These are phyloP conservation scores for Blumeria hordei DNA, from an alignment of 2,329 filamentous ascomycete genomes.

Conservation along the genomic window DNA sequence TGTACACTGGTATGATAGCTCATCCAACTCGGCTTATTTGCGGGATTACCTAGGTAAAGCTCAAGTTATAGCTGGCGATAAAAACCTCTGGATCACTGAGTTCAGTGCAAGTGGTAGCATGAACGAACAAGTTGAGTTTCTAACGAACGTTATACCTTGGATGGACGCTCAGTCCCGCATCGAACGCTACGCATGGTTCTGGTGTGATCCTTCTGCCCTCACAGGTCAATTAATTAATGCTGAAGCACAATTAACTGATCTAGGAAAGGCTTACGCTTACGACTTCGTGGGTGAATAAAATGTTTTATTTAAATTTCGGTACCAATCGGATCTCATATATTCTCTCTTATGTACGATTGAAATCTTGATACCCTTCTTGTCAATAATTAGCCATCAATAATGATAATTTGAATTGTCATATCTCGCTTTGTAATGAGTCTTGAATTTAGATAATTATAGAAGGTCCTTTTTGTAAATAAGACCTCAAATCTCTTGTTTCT, in stretches of 20 bases:
- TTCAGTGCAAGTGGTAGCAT: constrained; percentile 15
- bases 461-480: too few relatives aligned
- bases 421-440: too few relatives aligned
- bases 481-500: too few relatives aligned
- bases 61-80: constrained; percentile 3
- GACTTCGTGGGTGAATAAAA: background rate
- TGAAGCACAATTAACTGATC: background rate
- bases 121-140: constrained; percentile 16
- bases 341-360: too few relatives aligned
- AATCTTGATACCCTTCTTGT: too few relatives aligned
- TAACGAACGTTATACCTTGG: constrained; percentile 19
- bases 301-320: too few relatives aligned
- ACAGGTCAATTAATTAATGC: constrained; percentile 2
- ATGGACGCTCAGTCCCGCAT: constrained; percentile 18
- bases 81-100: constrained; percentile 8
- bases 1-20: constrained; percentile 17
- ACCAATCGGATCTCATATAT: too few relatives aligned
- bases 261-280: constrained; percentile 3
- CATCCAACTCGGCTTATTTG: constrained; percentile 17
- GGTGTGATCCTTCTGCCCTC: constrained; percentile 1
- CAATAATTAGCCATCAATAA: too few relatives aligned
- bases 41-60: constrained; percentile 18
- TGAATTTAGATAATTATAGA: too few relatives aligned
- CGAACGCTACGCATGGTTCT: constrained; percentile 17
- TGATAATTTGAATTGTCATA: too few relatives aligned